Evolutionary conservation across 139 green algal species (phyloP), one percentile per base, ranked within the genome.

Genomic region (Volvox africanus): DNA sequence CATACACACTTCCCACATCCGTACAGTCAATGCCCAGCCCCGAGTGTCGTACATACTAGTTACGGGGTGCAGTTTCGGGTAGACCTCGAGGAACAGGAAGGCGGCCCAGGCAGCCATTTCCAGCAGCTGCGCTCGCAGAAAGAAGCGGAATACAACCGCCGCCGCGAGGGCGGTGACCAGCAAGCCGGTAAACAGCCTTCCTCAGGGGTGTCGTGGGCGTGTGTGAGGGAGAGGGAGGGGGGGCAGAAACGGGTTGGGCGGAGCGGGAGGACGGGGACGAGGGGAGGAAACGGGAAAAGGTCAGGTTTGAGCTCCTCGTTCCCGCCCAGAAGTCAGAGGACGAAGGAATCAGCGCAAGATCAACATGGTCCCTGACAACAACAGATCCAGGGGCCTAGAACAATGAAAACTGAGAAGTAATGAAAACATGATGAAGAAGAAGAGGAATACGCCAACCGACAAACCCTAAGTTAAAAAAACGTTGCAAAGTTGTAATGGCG

Each of bases 11-110:
- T 94, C 91, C 91, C 91, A 94, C 11, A 90, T 30, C n/a, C 50
- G 71, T 77, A 90, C 86, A n/a, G 86, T 83, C n/a, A 90, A 12
- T n/a, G 86, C 86, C 86, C 86, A 90, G 18, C 71, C 86, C 0
- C 32, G 24, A 2, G n/a, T 77, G 71, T 90, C 86, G 86, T 90
- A 90, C 86, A 90, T 75, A 50, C 1, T 78, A 6, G 61, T 35
- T 2, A 62, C 65, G 30, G 80, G 33, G 26, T 88, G 68, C 24
- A 92, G 2, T 69, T 93, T 80, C 30, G 81, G 80, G 81, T 95
- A 83, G 20, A 95, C 82, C 94, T 97, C 94, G 24, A 98, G 82
- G 50, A 98, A 97, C 28, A 96, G 77, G 26, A 98, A 96, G 6
- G 92, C 82, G 13, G 94, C 36, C 96, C 96, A 98, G 65, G 93